A percentile compares a stretch with the other conserved stretches of the same genome.
Evolutionary conservation across 208 protist genomes (phyloP).

Genomic region (Crithidia brevicula): DNA sequence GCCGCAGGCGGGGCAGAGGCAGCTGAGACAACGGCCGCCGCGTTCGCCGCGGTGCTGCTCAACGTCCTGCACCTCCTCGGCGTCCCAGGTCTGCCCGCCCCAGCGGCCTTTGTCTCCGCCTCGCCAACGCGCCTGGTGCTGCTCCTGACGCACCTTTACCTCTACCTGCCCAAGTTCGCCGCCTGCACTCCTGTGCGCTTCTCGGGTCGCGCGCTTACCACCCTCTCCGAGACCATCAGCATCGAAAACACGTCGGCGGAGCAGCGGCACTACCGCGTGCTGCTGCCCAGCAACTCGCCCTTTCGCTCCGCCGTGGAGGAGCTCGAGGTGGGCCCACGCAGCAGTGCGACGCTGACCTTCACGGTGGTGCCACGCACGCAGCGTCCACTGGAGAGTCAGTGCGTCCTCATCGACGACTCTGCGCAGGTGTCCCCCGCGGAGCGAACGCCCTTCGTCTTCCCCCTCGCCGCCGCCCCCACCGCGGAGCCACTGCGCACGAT

Average conservation of each 20-base stretch:
- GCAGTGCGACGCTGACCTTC: slow-evolving; percentile 53
- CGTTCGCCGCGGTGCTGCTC: slow-evolving; percentile 45
- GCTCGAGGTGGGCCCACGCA: slow-evolving; percentile 67
- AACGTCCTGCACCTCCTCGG: slow-evolving; percentile 53
- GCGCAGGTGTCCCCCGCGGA: slow-evolving; percentile 49
- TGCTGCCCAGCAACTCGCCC: slow-evolving; percentile 52
- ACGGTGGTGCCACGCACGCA: slow-evolving; percentile 76
- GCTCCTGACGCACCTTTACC: slow-evolving; percentile 79
- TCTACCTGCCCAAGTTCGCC: slow-evolving; percentile 77
- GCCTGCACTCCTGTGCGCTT: slow-evolving; percentile 72
- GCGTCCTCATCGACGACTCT: slow-evolving; percentile 70
- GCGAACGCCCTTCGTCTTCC: slow-evolving; percentile 71
- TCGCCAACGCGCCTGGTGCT: slow-evolving; percentile 71
- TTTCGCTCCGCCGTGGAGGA: slow-evolving; percentile 65
- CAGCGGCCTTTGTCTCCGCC: slow-evolving; percentile 60
- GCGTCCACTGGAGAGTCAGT: slow-evolving; percentile 55
- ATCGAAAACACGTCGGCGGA: slow-evolving; percentile 78
- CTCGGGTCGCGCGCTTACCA: slow-evolving; percentile 77
- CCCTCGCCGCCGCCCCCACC: slow-evolving; percentile 65
- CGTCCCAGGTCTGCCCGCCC: slow-evolving; percentile 36
- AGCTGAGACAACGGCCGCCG: slow-evolving; percentile 42
- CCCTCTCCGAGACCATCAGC: slow-evolving; percentile 75
- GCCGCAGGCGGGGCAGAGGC: background rate
- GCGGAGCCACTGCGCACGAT: slow-evolving; percentile 73
- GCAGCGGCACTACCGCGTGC: slow-evolving; percentile 75